phyloP scores from a whole-genome alignment of 371 early-diverging fungal species.

The Mortierella sp. region DNA sequence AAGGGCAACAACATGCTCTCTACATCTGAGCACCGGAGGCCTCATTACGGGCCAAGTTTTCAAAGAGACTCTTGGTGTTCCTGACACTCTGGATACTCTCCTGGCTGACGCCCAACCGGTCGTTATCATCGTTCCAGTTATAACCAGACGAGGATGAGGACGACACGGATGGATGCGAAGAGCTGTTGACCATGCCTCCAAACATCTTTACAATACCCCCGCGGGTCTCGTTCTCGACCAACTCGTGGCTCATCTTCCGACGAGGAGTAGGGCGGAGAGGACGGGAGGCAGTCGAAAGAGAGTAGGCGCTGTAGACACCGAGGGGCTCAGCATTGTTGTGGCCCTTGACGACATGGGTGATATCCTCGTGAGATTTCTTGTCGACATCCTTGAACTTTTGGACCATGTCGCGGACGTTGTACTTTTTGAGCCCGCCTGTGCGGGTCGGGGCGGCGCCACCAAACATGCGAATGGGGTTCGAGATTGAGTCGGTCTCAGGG shows the following conservation, averaged over 20 bases:
- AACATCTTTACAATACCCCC: constrained; percentile 9
- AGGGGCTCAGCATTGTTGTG: constrained; percentile 27
- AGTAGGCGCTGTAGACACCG: constrained; percentile 41
- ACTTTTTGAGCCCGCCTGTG: neutral
- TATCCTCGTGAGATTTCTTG: constrained; percentile 31
- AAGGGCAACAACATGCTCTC: neutral
- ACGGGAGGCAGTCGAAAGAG: constrained; percentile 33
- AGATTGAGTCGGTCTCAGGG: constrained; percentile 50
- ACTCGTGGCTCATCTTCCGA: constrained; percentile 52
- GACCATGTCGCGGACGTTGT: constrained; percentile 46
- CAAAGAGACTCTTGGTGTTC: constrained; percentile 52
- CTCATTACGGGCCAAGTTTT: constrained; percentile 36
- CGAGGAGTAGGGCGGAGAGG: constrained; percentile 26
- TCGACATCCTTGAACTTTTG: constrained; percentile 42
- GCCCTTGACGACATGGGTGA: constrained; percentile 44
- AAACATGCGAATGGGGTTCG: constrained; percentile 50
- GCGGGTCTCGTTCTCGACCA: constrained; percentile 37
- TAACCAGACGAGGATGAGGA: neutral
- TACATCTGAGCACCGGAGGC: constrained; percentile 24
- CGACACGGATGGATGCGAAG: neutral
- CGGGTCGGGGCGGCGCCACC: constrained; percentile 26
- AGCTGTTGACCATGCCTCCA: constrained; percentile 23
- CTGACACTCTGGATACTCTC: constrained; percentile 51
- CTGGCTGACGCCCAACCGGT: constrained; percentile 32
- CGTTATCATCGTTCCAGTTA: constrained; percentile 5